Evolutionary conservation across 139 green algal genomes (phyloP).

Genomic region (Nannochloris sp.): DNA sequence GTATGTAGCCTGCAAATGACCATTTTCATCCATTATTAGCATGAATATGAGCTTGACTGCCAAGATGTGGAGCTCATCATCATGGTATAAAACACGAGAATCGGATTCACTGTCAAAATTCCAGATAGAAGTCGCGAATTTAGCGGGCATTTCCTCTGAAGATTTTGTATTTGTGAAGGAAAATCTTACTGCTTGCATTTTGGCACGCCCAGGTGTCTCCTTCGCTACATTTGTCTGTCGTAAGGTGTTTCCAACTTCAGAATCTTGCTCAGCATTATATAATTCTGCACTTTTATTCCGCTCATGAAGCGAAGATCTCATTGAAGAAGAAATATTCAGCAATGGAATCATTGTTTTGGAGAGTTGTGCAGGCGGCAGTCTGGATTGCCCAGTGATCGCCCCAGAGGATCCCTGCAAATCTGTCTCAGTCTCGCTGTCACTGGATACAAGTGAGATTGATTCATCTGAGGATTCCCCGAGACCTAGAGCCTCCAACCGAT

Average conservation of each 20-base stretch:
- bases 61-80: constrained; percentile 34
- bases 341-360: background rate
- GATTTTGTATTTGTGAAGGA: no score
- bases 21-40: constrained; percentile 32
- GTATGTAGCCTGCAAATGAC: constrained; percentile 38
- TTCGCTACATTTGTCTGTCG: no score
- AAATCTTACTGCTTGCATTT: no score
- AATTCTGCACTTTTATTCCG: background rate
- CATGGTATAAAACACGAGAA: constrained; percentile 28
- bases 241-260: background rate
- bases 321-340: constrained; percentile 9
- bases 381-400: no score
- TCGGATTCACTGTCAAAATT: constrained; percentile 10
- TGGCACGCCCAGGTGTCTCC: no score
- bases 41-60: constrained; percentile 44
- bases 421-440: no score
- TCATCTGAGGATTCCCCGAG: background rate
- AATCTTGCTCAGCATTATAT: background rate
- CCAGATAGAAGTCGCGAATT: background rate
- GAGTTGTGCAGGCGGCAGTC: no score
- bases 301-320: constrained; percentile 1
- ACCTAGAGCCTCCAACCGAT: constrained; percentile 35
- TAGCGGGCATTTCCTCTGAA: no score
- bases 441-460: no score
- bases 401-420: no score